Evolutionary conservation across 129 eudicot genomes (phyloP).

Genomic region (Kitagawia praeruptora): DNA sequence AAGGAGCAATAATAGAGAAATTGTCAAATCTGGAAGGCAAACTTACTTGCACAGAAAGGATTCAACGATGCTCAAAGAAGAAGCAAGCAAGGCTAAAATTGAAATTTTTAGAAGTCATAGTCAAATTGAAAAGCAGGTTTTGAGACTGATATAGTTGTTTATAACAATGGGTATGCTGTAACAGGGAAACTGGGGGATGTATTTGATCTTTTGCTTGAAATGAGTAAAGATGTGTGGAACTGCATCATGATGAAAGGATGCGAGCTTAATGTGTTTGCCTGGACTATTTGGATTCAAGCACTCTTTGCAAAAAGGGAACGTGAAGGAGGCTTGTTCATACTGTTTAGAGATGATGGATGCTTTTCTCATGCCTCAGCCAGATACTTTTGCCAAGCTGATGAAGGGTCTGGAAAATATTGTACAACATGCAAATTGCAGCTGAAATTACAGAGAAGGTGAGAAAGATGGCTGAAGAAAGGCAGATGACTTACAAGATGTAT

Average conservation of each 20-base stretch:
- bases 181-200: constrained; percentile 73
- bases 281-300: constrained; percentile 87
- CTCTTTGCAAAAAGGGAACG: constrained; percentile 57
- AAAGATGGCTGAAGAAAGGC: constrained; percentile 70
- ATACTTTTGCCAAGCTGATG: constrained; percentile 76
- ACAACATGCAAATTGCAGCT: constrained; percentile 61
- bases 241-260: constrained; percentile 60
- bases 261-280: constrained; percentile 57
- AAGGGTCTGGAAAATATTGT: constrained; percentile 51
- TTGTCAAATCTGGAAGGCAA: too few species aligned
- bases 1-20: too few species aligned
- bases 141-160: constrained; percentile 71
- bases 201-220: constrained; percentile 59
- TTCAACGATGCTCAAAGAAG: too few species aligned
- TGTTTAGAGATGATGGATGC: constrained; percentile 84
- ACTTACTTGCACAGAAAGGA: too few species aligned
- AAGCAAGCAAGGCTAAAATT: too few species aligned
- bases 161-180: constrained; percentile 58
- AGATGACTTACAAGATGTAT: constrained; percentile 66
- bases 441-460: constrained; percentile 78
- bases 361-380: constrained; percentile 69
- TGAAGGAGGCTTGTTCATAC: constrained; percentile 73
- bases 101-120: too few species aligned
- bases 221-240: constrained; percentile 62
- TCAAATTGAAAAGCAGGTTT: too few species aligned